Conservation (phyloP, 176 grass and related monocot species). For the Raddia guianensis region DNA sequence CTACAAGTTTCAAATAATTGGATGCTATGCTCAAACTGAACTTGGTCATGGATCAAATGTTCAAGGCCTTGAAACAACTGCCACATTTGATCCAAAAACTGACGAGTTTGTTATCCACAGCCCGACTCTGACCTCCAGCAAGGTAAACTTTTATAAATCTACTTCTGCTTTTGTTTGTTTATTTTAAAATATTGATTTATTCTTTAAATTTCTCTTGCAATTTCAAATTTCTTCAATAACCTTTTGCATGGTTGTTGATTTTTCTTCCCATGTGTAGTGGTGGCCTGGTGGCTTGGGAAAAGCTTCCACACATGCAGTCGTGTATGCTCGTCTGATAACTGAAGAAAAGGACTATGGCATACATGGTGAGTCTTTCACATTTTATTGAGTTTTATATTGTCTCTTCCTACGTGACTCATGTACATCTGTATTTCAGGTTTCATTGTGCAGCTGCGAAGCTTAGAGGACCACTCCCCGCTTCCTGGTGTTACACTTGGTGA, state of each 20-base stretch:
- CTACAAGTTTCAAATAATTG: slow-evolving; percentile 93
- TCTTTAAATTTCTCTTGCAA: not conserved
- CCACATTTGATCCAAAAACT: slow-evolving; percentile 80
- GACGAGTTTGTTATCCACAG: slow-evolving; percentile 98
- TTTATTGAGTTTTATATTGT: slow-evolving; percentile 3
- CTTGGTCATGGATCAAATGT: slow-evolving; percentile 97
- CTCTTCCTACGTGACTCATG: slow-evolving; percentile 25
- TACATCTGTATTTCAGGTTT: slow-evolving; percentile 61
- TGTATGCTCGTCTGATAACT: slow-evolving; percentile 90
- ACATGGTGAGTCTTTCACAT: slow-evolving; percentile 67
- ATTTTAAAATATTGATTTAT: not conserved
- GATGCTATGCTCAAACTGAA: slow-evolving; percentile 99
- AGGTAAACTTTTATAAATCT: slow-evolving; percentile 52
- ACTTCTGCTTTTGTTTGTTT: not conserved
- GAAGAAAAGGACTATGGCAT: slow-evolving; percentile 91
- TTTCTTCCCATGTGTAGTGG: slow-evolving; percentile 62
- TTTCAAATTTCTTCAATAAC: not conserved
- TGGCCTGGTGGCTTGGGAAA: slow-evolving; percentile 99
- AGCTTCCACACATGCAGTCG: slow-evolving; percentile 88
- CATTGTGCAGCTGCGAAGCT: slow-evolving; percentile 91
- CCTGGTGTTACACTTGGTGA: slow-evolving; percentile 91
- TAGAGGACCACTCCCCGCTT: slow-evolving; percentile 93
- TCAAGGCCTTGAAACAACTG: slow-evolving; percentile 98
- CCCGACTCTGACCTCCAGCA: slow-evolving; percentile 96
- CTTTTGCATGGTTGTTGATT: slow-evolving; percentile 4